Evolutionary conservation across 305 asterid species (phyloP).

Genomic region (Ruellia speciosa): DNA sequence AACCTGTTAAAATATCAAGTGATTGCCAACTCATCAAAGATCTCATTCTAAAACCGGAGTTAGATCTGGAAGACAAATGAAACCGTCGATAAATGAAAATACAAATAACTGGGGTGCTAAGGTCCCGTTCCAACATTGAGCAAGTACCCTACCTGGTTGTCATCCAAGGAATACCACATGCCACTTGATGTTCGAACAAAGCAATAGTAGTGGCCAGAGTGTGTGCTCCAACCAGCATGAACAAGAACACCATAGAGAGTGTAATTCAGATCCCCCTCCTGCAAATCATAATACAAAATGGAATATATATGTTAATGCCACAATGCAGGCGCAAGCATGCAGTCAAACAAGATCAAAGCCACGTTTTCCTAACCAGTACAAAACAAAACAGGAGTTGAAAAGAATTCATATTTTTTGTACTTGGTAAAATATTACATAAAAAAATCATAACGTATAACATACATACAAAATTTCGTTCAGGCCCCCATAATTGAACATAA

Average conservation of each 20-base stretch:
- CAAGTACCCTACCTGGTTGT: constrained; percentile 52
- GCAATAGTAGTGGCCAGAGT: constrained; percentile 96
- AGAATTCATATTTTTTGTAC: no score
- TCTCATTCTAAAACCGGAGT: constrained; percentile 12
- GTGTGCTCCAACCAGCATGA: constrained; percentile 96
- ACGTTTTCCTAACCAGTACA: no score
- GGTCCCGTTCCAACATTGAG: no score
- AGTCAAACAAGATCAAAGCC: no score
- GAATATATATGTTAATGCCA: no score
- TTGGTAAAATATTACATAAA: no score
- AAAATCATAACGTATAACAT: no score
- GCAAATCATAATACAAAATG: constrained; percentile 22
- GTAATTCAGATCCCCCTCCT: constrained; percentile 84
- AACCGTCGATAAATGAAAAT: no score
- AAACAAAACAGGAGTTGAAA: no score
- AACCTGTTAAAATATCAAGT: constrained; percentile 46
- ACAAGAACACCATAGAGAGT: constrained; percentile 96
- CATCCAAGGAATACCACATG: constrained; percentile 96
- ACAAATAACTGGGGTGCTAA: no score
- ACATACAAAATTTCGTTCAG: neutral
- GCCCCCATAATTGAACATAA: neutral
- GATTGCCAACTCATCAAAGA: constrained; percentile 16
- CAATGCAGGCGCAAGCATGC: no score
- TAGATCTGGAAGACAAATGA: constrained; percentile 5
- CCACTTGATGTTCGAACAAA: constrained; percentile 97